Conservation (phyloP, 345 rosid species). For the Xanthoceras sorbifolium region DNA sequence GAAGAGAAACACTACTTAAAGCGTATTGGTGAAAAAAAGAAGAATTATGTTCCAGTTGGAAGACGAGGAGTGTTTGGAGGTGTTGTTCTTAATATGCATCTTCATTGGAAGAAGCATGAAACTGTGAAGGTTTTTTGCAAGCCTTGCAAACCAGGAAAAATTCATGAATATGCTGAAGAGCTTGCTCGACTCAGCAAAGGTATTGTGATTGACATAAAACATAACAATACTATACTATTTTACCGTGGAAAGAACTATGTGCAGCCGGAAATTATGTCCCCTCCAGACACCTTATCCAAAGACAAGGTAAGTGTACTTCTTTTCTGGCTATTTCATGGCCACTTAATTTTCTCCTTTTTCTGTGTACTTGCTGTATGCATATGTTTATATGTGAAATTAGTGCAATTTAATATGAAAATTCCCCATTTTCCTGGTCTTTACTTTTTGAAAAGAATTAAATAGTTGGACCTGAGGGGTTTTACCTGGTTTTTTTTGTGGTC, state of each 20-base stretch:
- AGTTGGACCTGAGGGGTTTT: neutral
- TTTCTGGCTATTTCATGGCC: neutral
- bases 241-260: constrained; percentile 92
- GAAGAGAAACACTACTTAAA: constrained; percentile 90
- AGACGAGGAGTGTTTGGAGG: constrained; percentile 98
- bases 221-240: constrained; percentile 64
- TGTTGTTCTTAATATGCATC: constrained; percentile 93
- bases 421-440: neutral
- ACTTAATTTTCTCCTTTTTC: neutral
- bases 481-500: neutral
- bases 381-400: neutral
- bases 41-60: constrained; percentile 79
- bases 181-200: constrained; percentile 83
- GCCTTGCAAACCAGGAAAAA: constrained; percentile 82
- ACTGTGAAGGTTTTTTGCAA: constrained; percentile 88
- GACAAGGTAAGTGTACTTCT: constrained; percentile 44
- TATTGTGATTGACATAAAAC: constrained; percentile 78
- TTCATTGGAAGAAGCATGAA: constrained; percentile 97
- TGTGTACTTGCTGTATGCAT: neutral
- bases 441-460: neutral
- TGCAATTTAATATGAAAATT: neutral
- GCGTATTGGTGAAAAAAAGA: constrained; percentile 91
- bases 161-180: constrained; percentile 82
- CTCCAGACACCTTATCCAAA: constrained; percentile 78
- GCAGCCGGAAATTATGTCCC: constrained; percentile 77